Evolutionary conservation across 2,329 filamentous ascomycete genomes (phyloP), one percentile per base, ranked within the genome.

Genomic region (Nothophaeocryptopus gaeumannii): DNA sequence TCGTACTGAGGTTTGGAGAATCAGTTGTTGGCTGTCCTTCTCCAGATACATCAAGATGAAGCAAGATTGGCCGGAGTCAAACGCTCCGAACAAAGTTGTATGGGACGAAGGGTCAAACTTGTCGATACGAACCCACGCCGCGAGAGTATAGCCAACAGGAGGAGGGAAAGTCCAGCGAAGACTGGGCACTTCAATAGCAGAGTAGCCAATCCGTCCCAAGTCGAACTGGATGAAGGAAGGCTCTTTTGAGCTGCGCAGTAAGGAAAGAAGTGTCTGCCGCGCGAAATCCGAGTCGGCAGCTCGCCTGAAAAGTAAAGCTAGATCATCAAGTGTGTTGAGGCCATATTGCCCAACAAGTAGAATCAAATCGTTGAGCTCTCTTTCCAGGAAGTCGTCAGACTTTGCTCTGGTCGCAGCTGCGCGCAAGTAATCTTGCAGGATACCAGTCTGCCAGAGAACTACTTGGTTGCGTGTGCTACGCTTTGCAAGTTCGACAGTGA

Each of bases 181-280:
- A n/a, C 84, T 91, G 7, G 89, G 82, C 26, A 99, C 76, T 67
- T 99, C 95, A 54, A 97, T 81, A 0, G 93, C 96, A 11, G 89
- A 88, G 69, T 89, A 92, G 0, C 95, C 95, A 67, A 90, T 80
- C 12, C 89, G 74, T 1, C 90, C 93, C 15, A 99, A 77, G 67
- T 99, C 93, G 69, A 99, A 97, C 61, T 97, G 90, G 59, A 99
- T 86, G 67, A 88, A 91, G 0, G 91, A 82, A 5, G 93, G 89
- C 11, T 83, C 81, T 57, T 85, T 84, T 51, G 92, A 89, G 41
- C 78, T 78, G 55, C 84, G 83, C 58, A 95, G 81, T 66, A 88
- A 85, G 45, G 83, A 79, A 14, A 95, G 74, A 5, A 88, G 74
- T 63, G 95, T 93, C 42, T 85, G 80, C 10, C 88, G 76, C 32